phyloP scores from a whole-genome alignment of 768 basidiomycete species.

The Tremella mesenterica region DNA sequence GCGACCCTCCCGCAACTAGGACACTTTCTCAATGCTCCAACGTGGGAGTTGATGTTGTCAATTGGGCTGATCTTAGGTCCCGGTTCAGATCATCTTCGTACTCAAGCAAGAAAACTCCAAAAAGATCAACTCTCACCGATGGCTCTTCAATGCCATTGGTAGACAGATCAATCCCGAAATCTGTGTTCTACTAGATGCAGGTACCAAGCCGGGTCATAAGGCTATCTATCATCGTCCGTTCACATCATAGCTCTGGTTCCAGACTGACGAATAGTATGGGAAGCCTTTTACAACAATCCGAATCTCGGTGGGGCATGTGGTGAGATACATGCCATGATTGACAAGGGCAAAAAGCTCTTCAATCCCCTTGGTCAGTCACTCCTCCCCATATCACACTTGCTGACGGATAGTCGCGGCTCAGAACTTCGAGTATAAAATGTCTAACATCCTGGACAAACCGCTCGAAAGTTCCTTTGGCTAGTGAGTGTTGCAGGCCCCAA shows the following conservation, averaged over 20 bases:
- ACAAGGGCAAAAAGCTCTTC: slow-evolving; percentile 72
- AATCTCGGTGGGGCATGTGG: slow-evolving; percentile 64
- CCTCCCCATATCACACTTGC: background rate
- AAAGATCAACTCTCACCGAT: slow-evolving; percentile 73
- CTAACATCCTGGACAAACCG: slow-evolving; percentile 76
- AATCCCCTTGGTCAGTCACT: slow-evolving; percentile 52
- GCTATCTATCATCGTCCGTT: slow-evolving; percentile 59
- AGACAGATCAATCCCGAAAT: slow-evolving; percentile 79
- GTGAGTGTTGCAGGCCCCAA: no score
- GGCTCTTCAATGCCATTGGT: slow-evolving; percentile 92
- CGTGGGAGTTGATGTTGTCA: background rate
- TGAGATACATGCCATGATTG: slow-evolving; percentile 92
- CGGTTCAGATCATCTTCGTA: slow-evolving; percentile 83
- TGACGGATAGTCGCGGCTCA: slow-evolving; percentile 69
- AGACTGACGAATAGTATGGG: slow-evolving; percentile 34
- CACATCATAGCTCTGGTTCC: slow-evolving; percentile 57
- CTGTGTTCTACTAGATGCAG: slow-evolving; percentile 86
- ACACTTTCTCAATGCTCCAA: background rate
- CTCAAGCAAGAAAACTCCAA: slow-evolving; percentile 91
- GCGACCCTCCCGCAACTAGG: no score
- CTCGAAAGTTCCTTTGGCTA: slow-evolving; percentile 93
- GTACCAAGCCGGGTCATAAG: slow-evolving; percentile 93
- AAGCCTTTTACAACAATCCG: slow-evolving; percentile 43
- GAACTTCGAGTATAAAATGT: slow-evolving; percentile 97
- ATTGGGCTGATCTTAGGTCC: no score